Evolutionary conservation across 2,329 filamentous ascomycete genomes (phyloP).

Genomic region (Aphanoascus verrucosus): DNA sequence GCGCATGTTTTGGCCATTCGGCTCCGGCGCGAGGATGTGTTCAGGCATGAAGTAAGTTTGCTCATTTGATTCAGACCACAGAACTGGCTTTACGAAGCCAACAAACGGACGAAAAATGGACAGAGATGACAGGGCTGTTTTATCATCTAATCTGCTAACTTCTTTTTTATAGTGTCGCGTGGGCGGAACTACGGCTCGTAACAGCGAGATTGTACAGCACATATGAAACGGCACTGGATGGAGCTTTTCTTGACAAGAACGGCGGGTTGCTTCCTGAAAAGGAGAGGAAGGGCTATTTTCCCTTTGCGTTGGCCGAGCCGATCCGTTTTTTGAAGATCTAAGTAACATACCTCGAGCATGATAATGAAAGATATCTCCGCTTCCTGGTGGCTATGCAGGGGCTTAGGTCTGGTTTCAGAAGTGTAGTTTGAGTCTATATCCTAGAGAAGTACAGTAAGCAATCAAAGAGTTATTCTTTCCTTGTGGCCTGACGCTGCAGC

Average conservation of each 20-base stretch:
- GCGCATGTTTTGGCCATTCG: conserved; percentile 45
- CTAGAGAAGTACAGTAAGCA: too few relatives aligned
- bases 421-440: too few relatives aligned
- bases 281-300: conserved; percentile 14
- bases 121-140: background rate
- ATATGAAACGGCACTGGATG: conserved; percentile 13
- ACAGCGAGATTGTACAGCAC: conserved; percentile 15
- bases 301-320: conserved; percentile 10
- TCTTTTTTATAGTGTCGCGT: conserved; percentile 13
- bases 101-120: background rate
- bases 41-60: conserved; percentile 19
- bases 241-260: conserved; percentile 6
- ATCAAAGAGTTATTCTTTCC: too few relatives aligned
- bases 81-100: background rate
- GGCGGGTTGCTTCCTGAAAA: conserved; percentile 5
- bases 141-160: background rate
- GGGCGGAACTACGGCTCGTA: conserved; percentile 15
- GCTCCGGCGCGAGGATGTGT: conserved; percentile 42
- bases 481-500: too few relatives aligned
- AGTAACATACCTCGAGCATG: background rate
- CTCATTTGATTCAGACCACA: background rate
- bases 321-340: conserved; percentile 11
- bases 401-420: too few relatives aligned
- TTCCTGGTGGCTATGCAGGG: too few relatives aligned
- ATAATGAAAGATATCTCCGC: too few relatives aligned